Conservation (phyloP, 768 basidiomycete species). For the Xerocomellus intermedius region DNA sequence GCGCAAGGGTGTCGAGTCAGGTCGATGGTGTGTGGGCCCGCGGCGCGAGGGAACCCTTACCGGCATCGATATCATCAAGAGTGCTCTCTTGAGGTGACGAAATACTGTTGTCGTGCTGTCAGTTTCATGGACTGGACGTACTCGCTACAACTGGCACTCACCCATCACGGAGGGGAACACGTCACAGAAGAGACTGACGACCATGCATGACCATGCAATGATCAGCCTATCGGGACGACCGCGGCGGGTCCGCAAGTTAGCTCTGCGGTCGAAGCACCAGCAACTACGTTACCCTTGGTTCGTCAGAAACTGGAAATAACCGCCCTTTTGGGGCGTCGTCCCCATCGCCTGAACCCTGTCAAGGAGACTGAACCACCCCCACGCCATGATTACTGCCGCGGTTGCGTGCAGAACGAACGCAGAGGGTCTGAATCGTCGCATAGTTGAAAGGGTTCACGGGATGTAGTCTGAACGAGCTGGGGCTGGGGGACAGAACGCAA, state of each 20-base stretch:
- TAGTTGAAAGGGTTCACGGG: neutral
- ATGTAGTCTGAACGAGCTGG: neutral
- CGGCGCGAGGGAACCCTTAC: constrained; percentile 35
- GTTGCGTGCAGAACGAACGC: constrained; percentile 32
- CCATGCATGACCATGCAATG: constrained; percentile 42
- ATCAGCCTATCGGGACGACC: constrained; percentile 20
- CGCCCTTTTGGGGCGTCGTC: constrained; percentile 51
- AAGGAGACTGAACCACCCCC: constrained; percentile 31
- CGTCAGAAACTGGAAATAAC: constrained; percentile 71
- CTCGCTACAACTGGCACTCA: constrained; percentile 21
- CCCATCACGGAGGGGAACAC: constrained; percentile 37
- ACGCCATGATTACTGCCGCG: constrained; percentile 35
- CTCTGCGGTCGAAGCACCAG: neutral
- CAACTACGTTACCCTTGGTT: constrained; percentile 55
- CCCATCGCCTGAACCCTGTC: too few species aligned
- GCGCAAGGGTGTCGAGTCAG: neutral
- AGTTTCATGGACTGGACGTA: neutral
- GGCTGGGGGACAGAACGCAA: neutral
- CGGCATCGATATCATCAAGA: constrained; percentile 66
- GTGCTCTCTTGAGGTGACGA: constrained; percentile 50
- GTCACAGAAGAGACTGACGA: constrained; percentile 40
- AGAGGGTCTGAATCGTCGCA: constrained; percentile 12
- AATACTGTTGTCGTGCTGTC: constrained; percentile 1
- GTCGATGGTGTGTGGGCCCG: neutral
- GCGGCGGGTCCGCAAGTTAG: neutral